Conservation (phyloP, 2,329 filamentous ascomycete species). For the Trichoderma arundinaceum region DNA sequence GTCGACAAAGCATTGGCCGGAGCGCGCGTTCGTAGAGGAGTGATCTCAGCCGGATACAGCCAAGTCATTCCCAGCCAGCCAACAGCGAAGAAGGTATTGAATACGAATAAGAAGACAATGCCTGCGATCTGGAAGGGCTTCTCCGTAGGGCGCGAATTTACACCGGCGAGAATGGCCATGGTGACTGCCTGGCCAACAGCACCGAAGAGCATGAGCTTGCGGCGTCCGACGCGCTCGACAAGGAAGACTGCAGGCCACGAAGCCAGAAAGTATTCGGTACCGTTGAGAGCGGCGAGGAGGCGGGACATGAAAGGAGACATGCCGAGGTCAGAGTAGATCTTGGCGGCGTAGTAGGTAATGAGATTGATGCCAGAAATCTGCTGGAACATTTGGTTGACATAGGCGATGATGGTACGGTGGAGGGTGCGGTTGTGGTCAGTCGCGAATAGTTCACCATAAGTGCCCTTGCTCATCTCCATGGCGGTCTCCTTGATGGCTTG, state of each 20-base stretch:
- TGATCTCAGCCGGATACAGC: conserved; percentile 71
- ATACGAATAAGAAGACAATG: conserved; percentile 70
- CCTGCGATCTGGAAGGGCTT: conserved; percentile 62
- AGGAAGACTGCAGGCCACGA: conserved; percentile 67
- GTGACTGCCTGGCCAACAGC: conserved; percentile 64
- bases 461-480: conserved; percentile 68
- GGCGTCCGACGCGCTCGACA: conserved; percentile 69
- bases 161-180: conserved; percentile 67
- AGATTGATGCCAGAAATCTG: conserved; percentile 69
- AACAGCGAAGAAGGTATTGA: conserved; percentile 63
- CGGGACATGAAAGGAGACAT: conserved; percentile 61
- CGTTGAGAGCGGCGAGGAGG: conserved; percentile 55
- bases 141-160: conserved; percentile 58
- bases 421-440: conserved; percentile 62
- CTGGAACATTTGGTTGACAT: conserved; percentile 67
- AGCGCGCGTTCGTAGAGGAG: conserved; percentile 69
- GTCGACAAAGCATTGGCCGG: conserved; percentile 63
- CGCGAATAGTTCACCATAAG: conserved; percentile 63
- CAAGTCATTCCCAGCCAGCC: conserved; percentile 66
- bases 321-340: conserved; percentile 62
- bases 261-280: conserved; percentile 63
- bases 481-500: conserved; percentile 69
- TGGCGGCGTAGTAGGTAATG: conserved; percentile 67
- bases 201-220: conserved; percentile 74
- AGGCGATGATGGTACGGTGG: conserved; percentile 65